These are phyloP conservation scores for Quercus variabilis DNA, from an alignment of 306 rosid species.

Conservation along the genomic window DNA sequence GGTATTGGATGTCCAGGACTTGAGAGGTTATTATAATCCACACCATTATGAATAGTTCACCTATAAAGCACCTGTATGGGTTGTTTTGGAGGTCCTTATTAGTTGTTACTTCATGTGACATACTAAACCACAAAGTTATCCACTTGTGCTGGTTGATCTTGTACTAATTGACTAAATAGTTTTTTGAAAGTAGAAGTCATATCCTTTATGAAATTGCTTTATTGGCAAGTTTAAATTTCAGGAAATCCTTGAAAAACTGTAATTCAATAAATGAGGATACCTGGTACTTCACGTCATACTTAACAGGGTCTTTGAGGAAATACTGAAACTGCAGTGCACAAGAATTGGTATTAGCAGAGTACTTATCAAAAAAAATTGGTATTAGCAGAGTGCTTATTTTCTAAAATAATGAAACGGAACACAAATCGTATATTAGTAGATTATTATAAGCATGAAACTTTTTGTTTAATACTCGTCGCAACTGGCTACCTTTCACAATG, in stretches of 20 bases:
- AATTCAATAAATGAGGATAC: conserved; percentile 14
- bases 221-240: not conserved
- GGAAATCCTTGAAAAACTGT: not conserved
- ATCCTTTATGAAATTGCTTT: not conserved
- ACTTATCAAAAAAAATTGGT: not conserved
- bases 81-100: not conserved
- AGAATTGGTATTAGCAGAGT: not conserved
- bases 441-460: not conserved
- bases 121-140: not conserved
- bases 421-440: not conserved
- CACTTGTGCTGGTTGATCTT: not conserved
- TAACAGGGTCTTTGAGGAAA: conserved; percentile 63
- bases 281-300: conserved; percentile 65
- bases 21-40: not conserved
- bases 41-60: not conserved
- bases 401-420: not conserved
- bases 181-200: not conserved
- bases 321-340: conserved; percentile 41
- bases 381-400: not conserved
- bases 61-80: not conserved
- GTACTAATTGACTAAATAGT: not conserved
- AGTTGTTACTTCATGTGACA: not conserved
- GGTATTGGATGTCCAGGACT: not conserved
- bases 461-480: not conserved
- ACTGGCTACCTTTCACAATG: no score